A percentile compares a stretch with the other conserved stretches of the same genome.
These are phyloP conservation scores for Globisporangium megalacanthum DNA, from an alignment of 352 stramenopile genomes.

Conservation along the genomic window DNA sequence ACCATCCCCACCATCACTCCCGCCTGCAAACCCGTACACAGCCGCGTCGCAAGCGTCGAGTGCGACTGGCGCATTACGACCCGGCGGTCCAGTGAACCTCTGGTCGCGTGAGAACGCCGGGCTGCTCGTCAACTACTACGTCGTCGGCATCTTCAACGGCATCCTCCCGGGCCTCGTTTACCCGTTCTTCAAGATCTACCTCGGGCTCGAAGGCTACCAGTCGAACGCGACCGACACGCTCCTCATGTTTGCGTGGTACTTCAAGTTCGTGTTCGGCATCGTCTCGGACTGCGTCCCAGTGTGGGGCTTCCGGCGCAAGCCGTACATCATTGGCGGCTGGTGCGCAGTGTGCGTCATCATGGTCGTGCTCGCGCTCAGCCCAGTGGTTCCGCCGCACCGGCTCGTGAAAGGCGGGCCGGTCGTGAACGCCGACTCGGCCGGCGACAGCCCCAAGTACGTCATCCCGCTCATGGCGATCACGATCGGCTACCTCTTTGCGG, in stretches of 20 bases:
- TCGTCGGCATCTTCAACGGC: constrained; percentile 64
- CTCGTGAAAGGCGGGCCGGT: constrained; percentile 7
- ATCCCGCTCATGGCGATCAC: constrained; percentile 43
- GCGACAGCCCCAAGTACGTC: constrained; percentile 23
- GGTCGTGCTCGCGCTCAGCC: constrained; percentile 19
- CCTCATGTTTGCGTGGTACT: constrained; percentile 57
- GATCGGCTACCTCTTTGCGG: constrained; percentile 55
- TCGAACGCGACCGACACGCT: constrained; percentile 53
- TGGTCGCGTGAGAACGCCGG: constrained; percentile 22
- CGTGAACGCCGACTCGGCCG: constrained; percentile 4
- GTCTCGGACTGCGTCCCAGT: constrained; percentile 59
- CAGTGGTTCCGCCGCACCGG: constrained; percentile 21
- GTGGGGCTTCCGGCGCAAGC: constrained; percentile 48
- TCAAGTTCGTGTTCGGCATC: constrained; percentile 62
- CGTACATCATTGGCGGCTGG: constrained; percentile 68
- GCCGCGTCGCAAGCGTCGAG: neutral
- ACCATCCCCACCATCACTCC: neutral
- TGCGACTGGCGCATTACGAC: constrained; percentile 17
- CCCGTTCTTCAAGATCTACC: constrained; percentile 68
- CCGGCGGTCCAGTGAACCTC: constrained; percentile 14
- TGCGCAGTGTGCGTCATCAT: constrained; percentile 37
- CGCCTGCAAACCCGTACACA: constrained; percentile 2
- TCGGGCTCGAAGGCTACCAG: constrained; percentile 61
- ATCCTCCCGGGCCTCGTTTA: constrained; percentile 62
- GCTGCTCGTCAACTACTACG: constrained; percentile 63